These are phyloP conservation scores for Malus hybrid DNA, from an alignment of 331 rosid species.

Conservation along the genomic window DNA sequence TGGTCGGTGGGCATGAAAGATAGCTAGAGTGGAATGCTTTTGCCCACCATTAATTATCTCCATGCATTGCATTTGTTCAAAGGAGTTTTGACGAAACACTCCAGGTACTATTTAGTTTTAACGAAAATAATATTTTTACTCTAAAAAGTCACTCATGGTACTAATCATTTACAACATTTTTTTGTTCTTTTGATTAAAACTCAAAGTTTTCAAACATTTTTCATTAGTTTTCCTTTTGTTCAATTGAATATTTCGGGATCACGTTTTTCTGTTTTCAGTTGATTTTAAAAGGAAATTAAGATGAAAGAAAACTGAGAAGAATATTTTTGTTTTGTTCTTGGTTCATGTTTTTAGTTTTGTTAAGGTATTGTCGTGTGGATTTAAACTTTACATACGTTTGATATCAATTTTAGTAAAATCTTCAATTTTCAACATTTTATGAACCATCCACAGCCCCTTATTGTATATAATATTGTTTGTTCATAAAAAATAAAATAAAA, in stretches of 20 bases:
- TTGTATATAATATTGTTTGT: too few species aligned
- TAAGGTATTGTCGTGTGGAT: not conserved
- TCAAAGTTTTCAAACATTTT: too few species aligned
- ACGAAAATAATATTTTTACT: too few species aligned
- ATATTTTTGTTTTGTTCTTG: not conserved
- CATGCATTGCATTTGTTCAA: not conserved
- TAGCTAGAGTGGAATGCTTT: not conserved
- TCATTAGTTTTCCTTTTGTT: too few species aligned
- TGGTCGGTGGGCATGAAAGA: not conserved
- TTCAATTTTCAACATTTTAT: not conserved
- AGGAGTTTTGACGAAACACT: too few species aligned
- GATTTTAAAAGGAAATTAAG: not conserved
- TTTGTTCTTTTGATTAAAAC: too few species aligned
- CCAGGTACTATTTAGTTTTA: rapidly evolving
- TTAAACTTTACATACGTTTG: too few species aligned
- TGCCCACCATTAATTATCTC: not conserved
- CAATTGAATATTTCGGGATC: not conserved
- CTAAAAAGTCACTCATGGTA: too few species aligned
- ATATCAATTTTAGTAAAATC: not conserved
- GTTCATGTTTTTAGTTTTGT: not conserved
- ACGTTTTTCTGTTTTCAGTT: not conserved
- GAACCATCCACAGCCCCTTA: rapidly evolving
- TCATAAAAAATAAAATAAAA: too few species aligned
- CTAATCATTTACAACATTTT: too few species aligned
- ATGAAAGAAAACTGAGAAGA: not conserved